Evolutionary conservation across 192 early-diverging fungal species (phyloP).

Genomic region (Neocallimastix lanati): DNA sequence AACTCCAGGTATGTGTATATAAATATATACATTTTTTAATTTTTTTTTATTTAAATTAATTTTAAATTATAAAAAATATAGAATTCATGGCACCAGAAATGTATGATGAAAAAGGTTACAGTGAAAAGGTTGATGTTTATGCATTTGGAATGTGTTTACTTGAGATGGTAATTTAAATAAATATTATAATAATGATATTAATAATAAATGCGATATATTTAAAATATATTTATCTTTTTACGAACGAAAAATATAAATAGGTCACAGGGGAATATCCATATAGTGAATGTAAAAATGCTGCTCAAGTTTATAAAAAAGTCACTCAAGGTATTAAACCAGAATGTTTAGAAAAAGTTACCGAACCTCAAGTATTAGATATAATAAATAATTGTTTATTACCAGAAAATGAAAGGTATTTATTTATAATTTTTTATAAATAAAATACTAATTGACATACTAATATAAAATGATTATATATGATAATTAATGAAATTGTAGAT

Average conservation of each 20-base stretch:
- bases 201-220: too few species aligned
- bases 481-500: constrained; percentile 13
- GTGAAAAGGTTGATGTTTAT: constrained; percentile 76
- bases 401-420: constrained; percentile 49
- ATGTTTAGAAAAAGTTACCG: constrained; percentile 40
- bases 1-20: not conserved
- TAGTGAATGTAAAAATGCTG: constrained; percentile 55
- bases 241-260: constrained; percentile 1
- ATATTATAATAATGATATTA: too few species aligned
- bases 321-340: constrained; percentile 50
- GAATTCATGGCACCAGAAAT: constrained; percentile 83
- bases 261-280: constrained; percentile 80
- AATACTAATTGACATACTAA: too few species aligned
- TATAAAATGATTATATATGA: too few species aligned
- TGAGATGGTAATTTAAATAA: constrained; percentile 32
- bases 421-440: too few species aligned
- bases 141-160: constrained; percentile 71
- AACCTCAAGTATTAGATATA: constrained; percentile 42
- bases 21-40: not conserved
- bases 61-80: not conserved
- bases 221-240: too few species aligned
- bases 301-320: not conserved
- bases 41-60: too few species aligned
- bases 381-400: constrained; percentile 42
- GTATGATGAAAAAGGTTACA: constrained; percentile 68